A percentile compares a stretch with the other conserved stretches of the same genome.
Conservation (phyloP, 345 rosid genomes). For the Populus alba region DNA sequence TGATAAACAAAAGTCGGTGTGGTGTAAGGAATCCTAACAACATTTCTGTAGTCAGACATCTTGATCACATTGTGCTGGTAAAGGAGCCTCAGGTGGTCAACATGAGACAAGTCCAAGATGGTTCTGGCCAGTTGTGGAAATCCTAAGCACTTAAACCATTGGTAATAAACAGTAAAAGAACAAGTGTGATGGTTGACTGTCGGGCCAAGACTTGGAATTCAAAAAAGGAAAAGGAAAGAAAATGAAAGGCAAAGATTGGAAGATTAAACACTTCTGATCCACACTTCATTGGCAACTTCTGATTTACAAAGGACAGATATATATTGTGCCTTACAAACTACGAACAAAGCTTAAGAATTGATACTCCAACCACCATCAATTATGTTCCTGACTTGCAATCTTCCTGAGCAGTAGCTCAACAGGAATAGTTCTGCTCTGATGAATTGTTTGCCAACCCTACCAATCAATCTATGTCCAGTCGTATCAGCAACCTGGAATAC, state of each 20-base stretch:
- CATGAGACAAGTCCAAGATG: neutral
- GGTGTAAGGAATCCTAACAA: neutral
- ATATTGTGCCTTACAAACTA: neutral
- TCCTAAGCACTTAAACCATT: neutral
- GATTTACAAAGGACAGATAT: constrained; percentile 1
- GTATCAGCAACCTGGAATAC: constrained; percentile 43
- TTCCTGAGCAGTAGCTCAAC: constrained; percentile 4
- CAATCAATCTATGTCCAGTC: constrained; percentile 41
- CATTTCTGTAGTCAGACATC: neutral
- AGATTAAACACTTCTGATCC: neutral
- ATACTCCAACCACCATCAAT: neutral
- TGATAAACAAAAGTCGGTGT: neutral
- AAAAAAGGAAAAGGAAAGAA: neutral
- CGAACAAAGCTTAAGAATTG: neutral
- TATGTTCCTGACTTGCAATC: constrained; percentile 7
- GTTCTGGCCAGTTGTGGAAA: neutral
- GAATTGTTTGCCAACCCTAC: constrained; percentile 1
- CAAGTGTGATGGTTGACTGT: neutral
- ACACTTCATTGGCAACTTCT: constrained; percentile 3
- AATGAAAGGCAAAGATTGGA: neutral
- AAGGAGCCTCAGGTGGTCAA: neutral
- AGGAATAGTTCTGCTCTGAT: neutral
- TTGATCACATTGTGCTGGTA: neutral
- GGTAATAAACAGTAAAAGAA: neutral
- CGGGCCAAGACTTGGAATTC: neutral